Evolutionary conservation across 139 green algal species (phyloP), one percentile per base, ranked within the genome.

Genomic region (Desmodesmus armatus): DNA sequence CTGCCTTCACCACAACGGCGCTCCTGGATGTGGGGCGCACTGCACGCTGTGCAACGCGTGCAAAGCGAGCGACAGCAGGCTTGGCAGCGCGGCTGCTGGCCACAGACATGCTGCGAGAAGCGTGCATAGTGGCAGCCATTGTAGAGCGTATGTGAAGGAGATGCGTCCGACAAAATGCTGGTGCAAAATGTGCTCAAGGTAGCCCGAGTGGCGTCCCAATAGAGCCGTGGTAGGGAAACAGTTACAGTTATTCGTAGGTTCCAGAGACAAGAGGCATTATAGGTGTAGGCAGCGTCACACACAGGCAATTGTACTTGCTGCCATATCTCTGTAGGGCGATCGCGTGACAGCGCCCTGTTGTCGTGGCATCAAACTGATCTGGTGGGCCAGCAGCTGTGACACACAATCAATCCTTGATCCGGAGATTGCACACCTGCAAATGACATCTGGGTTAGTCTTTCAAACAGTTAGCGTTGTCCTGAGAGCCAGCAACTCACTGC

Each of bases 11-110:
- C 5, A 51, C 44, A 66, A 84, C 43, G 4, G 27, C 41, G 29
- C 49, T 79, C 43, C 71, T 79, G 35, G 35, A 51, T 5, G 27
- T 43, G 6, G 5, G 25, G 1, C 17, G 7, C 60, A 33, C 27
- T 29, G 43, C 78, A 84, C 44, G 78, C 62, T 29, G 33, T 39
- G 17, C 62, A 77, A 40, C 43, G 69, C 41, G 78, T 66, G 21
- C 5, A 39, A 63, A 19, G 49, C 47, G 78, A n/a, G 71, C 41
- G 3, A 62, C 73, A 66, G 37, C n/a, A 49, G 49, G 31, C 53
- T n/a, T 60, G 27, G 49, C 29, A 40, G 31, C 49, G 23, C 29
- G 5, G 19, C 23, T n/a, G 43, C 23, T 66, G 29, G 72, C 72
- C 29, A 62, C 29, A 49, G 47, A 66, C 25, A n/a, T 31, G 47